Base-by-base conservation (phyloP, 1,284 basidiomycete genomes). In the Baeospora myosura region DNA sequence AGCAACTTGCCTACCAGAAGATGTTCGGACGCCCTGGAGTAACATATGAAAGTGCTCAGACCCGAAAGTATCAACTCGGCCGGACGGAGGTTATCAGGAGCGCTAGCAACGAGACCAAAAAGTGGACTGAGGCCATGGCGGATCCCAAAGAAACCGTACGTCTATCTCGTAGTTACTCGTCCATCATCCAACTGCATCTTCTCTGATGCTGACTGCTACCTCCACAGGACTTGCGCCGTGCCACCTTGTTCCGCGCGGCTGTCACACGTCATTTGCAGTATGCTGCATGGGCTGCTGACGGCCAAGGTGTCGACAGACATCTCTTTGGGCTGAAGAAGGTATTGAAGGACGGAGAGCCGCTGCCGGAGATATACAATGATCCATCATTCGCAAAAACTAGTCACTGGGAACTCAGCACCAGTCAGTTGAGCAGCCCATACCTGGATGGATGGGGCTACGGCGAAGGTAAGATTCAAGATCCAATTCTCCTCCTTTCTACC, bases 381-480 rank as follows among this genome's bases (percentile, higher is more conserved):
- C 66, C 71, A 38, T 80, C 84, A 12, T 96, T 77, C 56, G 60
- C 68, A 8, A 72, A 72, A 59, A 87, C 81, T 30, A 78, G 63
- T 41, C 88, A 93, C 60, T 98, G 95, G 96, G 87, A 93, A 63
- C 66, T 98, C 50, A 89, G 84, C 35, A 98, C 95, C 3, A 88
- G 82, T 52, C 88, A 97, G 62, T 70, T 98, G 49, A 87, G 83
- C 41, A 85, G 80, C 40, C 75, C 76, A 46, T 91, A 76, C 61
- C 72, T 98, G 38, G 88, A 94, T 52, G 92, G 92, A 26, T 97
- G 95, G 94, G 95, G 95, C 23, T 98, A 95, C 59, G 94, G 94
- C 8, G 91, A 97, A 76, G 90, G 86, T 88, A 45, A 48, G 76
- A 61, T 32, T 30, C 43, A 18, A n/a, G 36, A 5, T 14, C 23